phyloP scores from a whole-genome alignment of 1,284 basidiomycete species.

The Cryptococcus sp. region DNA sequence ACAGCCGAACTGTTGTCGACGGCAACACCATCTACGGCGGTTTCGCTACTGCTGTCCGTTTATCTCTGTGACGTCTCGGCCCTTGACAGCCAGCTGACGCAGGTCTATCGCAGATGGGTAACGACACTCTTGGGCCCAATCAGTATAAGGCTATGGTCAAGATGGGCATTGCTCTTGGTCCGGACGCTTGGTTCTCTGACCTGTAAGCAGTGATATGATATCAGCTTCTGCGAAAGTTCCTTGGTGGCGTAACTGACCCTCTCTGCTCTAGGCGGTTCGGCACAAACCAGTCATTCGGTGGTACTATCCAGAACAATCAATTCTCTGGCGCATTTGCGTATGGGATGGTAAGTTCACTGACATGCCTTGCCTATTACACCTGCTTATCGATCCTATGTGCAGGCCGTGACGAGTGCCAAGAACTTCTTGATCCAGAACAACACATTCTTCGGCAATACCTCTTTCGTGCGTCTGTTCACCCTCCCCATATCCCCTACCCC shows the following conservation, averaged over 20 bases:
- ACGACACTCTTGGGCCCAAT: constrained; percentile 28
- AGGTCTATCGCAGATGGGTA: constrained; percentile 19
- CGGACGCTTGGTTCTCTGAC: constrained; percentile 65
- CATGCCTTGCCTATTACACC: not conserved
- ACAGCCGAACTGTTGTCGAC: constrained; percentile 62
- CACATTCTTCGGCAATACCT: constrained; percentile 63
- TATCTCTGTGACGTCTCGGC: not conserved
- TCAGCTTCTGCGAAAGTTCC: not conserved
- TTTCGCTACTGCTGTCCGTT: constrained; percentile 28
- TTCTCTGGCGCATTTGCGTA: constrained; percentile 61
- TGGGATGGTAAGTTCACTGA: constrained; percentile 26
- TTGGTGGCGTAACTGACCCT: not conserved
- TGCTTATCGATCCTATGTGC: constrained; percentile 51
- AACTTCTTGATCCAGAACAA: constrained; percentile 69
- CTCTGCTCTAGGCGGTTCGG: constrained; percentile 51
- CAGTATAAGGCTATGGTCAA: constrained; percentile 39
- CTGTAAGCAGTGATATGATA: too few relatives aligned
- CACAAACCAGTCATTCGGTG: constrained; percentile 61
- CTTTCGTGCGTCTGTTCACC: constrained; percentile 53
- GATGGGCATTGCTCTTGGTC: constrained; percentile 59
- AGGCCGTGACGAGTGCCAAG: constrained; percentile 59
- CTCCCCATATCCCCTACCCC: not conserved
- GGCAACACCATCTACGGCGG: constrained; percentile 61
- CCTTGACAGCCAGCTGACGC: not conserved
- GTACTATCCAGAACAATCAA: constrained; percentile 62